Evolutionary conservation across 495 filamentous ascomycete genomes (phyloP).

Genomic region (Aspergillus affinis): DNA sequence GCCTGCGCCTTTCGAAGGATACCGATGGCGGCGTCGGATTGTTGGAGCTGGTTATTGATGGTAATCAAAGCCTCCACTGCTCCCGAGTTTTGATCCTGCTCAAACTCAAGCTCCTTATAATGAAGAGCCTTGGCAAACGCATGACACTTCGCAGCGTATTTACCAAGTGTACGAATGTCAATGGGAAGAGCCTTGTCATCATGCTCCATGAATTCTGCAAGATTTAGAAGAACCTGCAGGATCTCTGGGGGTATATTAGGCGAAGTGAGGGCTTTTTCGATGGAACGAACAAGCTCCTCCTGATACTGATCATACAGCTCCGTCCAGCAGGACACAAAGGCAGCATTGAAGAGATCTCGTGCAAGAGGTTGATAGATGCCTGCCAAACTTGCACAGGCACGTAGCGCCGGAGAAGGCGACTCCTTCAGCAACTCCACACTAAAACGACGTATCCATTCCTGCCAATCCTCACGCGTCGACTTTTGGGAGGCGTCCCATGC

Average conservation of each 20-base stretch:
- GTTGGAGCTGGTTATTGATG: conserved; percentile 97
- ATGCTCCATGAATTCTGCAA: conserved; percentile 99
- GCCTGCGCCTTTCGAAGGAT: conserved; percentile 92
- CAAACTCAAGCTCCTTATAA: conserved; percentile 97
- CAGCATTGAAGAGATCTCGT: conserved; percentile 94
- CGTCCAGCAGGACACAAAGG: conserved; percentile 98
- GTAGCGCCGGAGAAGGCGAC: conserved; percentile 89
- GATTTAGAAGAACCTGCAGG: conserved; percentile 87
- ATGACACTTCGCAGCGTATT: conserved; percentile 92
- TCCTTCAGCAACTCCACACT: conserved; percentile 94
- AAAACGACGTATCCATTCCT: conserved; percentile 96
- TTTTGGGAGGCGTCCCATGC: conserved; percentile 96
- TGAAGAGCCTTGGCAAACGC: conserved; percentile 97
- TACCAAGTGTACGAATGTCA: conserved; percentile 88
- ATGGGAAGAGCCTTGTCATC: conserved; percentile 98
- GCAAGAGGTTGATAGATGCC: conserved; percentile 88
- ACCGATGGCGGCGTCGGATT: conserved; percentile 95
- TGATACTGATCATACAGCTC: conserved; percentile 94
- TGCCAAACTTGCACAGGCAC: conserved; percentile 89
- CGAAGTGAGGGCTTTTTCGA: conserved; percentile 91
- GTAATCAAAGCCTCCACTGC: conserved; percentile 96
- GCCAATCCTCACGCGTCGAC: conserved; percentile 97
- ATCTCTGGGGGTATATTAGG: conserved; percentile 93
- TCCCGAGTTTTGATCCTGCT: conserved; percentile 93
- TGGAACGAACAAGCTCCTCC: conserved; percentile 91